Evolutionary conservation across 164 flowering plant species (phyloP), one percentile per base, ranked within the genome.

Genomic region (Annona squamosa): DNA sequence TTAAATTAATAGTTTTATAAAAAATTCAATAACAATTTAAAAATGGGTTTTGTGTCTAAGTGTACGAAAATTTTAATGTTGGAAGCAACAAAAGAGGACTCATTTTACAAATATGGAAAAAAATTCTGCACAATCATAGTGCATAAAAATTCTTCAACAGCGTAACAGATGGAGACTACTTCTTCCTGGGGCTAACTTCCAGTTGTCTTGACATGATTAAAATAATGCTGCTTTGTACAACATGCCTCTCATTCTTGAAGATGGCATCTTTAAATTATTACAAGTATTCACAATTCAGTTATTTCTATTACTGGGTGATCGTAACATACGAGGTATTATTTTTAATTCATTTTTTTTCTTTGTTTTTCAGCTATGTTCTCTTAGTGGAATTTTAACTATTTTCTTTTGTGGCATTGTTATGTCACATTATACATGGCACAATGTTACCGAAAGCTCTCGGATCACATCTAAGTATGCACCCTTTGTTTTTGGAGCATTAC

Each of bases 381-480:
- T 91, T 73, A 92, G 97, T 69, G 82, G 80, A 52, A 84, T 84
- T 73, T 82, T 86, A 42, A 83, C 89, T 5, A 85, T 83, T 72
- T 86, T 86, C 82, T 86, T 86, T 76, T 86, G 88, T 74, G 88
- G 88, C 52, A 84, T 86, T 71, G 88, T 86, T 73, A 86, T 86
- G 88, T 86, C 88, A 17, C 88, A 86, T 69, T 86, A 86, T 77
- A 86, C 88, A 69, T 86, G 88, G 88, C 87, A 86, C 67, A 86
- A 86, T 77, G 87, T 86, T 68, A 86, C 87, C 17, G 86, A 86
- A 73, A 81, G 84, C 75, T 86, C 88, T 56, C 79, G 86, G 73
- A 72, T 82, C 46, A 86, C 88, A 70, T 84, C 88, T 59, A 81
- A 77, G 84, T 81, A 77, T 37, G 81, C 62, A 59, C n/a, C 44